These are phyloP conservation scores for Suillus lakei DNA, from an alignment of 768 basidiomycete genomes.

Conservation along the genomic window DNA sequence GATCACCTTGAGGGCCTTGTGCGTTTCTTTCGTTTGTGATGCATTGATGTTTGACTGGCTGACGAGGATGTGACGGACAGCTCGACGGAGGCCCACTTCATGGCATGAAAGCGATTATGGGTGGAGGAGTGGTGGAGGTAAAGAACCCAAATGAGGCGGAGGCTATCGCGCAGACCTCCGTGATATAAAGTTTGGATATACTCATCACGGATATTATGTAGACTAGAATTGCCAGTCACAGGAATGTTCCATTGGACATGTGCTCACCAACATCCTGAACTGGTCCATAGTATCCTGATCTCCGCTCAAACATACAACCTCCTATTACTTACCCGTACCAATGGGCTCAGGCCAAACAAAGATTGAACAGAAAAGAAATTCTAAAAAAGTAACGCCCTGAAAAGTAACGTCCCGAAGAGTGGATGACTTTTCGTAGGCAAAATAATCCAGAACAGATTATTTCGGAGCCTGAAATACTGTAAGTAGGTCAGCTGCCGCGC, in stretches of 20 bases:
- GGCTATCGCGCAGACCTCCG: not conserved
- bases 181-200: not conserved
- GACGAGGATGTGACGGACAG: not conserved
- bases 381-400: too few species aligned
- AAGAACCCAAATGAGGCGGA: not conserved
- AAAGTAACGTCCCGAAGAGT: too few species aligned
- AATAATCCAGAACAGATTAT: too few species aligned
- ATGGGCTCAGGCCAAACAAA: too few species aligned
- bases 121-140: not conserved
- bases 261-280: too few species aligned
- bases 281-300: too few species aligned
- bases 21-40: conserved; percentile 28
- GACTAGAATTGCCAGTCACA: not conserved
- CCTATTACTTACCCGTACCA: too few species aligned
- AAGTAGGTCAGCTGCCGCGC: too few species aligned
- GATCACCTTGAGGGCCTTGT: conserved; percentile 64
- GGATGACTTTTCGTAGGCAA: too few species aligned
- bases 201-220: not conserved
- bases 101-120: conserved; percentile 6
- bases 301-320: too few species aligned
- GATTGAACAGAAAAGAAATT: too few species aligned
- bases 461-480: too few species aligned
- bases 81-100: not conserved
- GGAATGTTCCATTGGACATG: not conserved
- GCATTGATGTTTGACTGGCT: not conserved